Conservation (phyloP, 352 stramenopile species). For the Phytophthora citricola region DNA sequence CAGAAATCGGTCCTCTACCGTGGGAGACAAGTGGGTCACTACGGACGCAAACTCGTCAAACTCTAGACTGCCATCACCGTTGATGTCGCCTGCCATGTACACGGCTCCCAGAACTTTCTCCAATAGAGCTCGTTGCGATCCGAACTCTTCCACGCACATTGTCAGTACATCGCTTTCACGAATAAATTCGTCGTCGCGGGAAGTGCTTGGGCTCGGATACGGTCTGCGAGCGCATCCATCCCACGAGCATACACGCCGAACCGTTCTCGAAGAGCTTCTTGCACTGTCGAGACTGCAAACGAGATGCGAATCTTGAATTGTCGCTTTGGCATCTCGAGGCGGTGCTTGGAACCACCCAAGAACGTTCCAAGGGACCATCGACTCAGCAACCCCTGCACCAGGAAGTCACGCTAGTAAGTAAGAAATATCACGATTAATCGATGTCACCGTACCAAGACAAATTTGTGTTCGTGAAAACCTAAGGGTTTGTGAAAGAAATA, state of each 20-base stretch:
- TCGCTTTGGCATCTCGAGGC: conserved; percentile 54
- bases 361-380: conserved; percentile 72
- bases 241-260: conserved; percentile 74
- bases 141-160: conserved; percentile 71
- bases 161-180: conserved; percentile 65
- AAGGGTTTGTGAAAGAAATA: conserved; percentile 39
- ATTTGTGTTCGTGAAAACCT: conserved; percentile 80
- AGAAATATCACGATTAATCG: background rate
- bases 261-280: conserved; percentile 62
- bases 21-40: conserved; percentile 59
- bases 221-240: conserved; percentile 49
- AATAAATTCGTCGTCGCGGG: conserved; percentile 66
- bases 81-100: conserved; percentile 72
- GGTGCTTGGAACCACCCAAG: conserved; percentile 55
- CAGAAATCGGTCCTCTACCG: conserved; percentile 60
- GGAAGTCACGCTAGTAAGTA: background rate
- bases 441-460: conserved; percentile 52
- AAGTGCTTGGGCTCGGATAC: conserved; percentile 48
- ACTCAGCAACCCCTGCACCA: conserved; percentile 52
- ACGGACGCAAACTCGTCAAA: conserved; percentile 81
- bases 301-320: conserved; percentile 71
- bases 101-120: conserved; percentile 78
- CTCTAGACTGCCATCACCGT: conserved; percentile 71
- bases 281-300: conserved; percentile 55
- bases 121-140: conserved; percentile 50